Base-by-base conservation (phyloP, 805 yeast genomes). In the Wickerhamiella spandovensis region DNA sequence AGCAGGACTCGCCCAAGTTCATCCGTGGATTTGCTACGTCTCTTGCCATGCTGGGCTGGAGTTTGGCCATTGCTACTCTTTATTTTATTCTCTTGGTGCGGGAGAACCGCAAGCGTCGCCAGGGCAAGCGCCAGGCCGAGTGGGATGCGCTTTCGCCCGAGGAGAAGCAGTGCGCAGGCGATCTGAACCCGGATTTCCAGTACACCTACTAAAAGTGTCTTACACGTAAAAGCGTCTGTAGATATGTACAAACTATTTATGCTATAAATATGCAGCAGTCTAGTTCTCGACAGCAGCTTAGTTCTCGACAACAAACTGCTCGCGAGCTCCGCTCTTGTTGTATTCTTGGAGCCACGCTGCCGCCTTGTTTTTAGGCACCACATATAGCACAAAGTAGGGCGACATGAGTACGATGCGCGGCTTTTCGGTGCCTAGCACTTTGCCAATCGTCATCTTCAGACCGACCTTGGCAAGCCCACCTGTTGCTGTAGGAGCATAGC, bases 381-480 rank as follows among this genome's bases (percentile, higher is more conserved):
- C 76, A 58, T 81, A 87, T 9, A 90, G 61, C 56, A 87, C 74
- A 52, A 86, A 71, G 39, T 82, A 72, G 53, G 76, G 73, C 59
- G 89, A 95, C 54, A 89, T 80, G 43, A 89, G 64, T 1, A 95
- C 95, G 8, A 86, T 78, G 22, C 71, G 72, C 15, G 94, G 84
- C 8, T 67, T 66, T 37, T 74, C 77, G 47, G 77, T 73, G 68
- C 78, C 73, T 54, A 90, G 71, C 0, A 81, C 83, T 48, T 76
- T 75, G 58, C 77, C 75, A 21, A 90, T 63, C 1, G 84, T 69
- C 21, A 79, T 75, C 56, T 84, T 86, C 63, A 82, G 84, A 24
- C 95, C 95, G 4, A 83, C 78, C 65, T 86, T 87, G 44, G 87
- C 81, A 53, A 90, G 72, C 0, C 97, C 97, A 47, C 96, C 96